A percentile compares a stretch with the other conserved stretches of the same genome.
Evolutionary conservation across 2,329 filamentous ascomycete species (phyloP).

Genomic region (Diaporthe citri): DNA sequence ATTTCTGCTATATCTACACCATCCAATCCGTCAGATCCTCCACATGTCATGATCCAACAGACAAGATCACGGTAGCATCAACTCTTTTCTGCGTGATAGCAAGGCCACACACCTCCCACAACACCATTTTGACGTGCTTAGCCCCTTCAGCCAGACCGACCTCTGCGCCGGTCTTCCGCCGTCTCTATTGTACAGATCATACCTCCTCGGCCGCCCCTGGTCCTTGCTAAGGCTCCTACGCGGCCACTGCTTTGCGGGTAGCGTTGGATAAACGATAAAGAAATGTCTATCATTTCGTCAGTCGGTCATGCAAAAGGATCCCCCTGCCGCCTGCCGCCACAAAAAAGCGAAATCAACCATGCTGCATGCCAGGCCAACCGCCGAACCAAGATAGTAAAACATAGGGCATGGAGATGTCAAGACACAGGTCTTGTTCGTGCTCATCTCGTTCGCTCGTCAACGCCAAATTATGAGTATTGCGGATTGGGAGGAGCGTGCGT

Average conservation of each 20-base stretch:
- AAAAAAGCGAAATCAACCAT: constrained; percentile 31
- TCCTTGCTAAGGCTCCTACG: constrained; percentile 16
- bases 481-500: constrained; percentile 21
- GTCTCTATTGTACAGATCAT: constrained; percentile 34
- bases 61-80: constrained; percentile 26
- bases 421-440: constrained; percentile 27
- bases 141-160: constrained; percentile 19
- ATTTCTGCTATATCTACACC: constrained; percentile 34
- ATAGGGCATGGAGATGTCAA: constrained; percentile 14
- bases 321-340: constrained; percentile 19
- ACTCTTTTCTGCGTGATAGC: constrained; percentile 14
- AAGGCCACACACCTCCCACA: not conserved
- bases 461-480: constrained; percentile 36
- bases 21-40: constrained; percentile 13
- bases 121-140: constrained; percentile 4
- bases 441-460: constrained; percentile 31
- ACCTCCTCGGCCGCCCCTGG: not conserved
- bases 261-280: constrained; percentile 20
- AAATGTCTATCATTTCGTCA: constrained; percentile 37
- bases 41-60: constrained; percentile 17
- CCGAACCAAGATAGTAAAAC: constrained; percentile 31
- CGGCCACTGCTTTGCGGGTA: constrained; percentile 28
- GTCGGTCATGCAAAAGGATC: constrained; percentile 35
- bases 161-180: constrained; percentile 13
- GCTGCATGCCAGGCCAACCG: constrained; percentile 37